Evolutionary conservation across 2,329 filamentous ascomycete genomes (phyloP).

Genomic region (Cytospora chrysosperma): DNA sequence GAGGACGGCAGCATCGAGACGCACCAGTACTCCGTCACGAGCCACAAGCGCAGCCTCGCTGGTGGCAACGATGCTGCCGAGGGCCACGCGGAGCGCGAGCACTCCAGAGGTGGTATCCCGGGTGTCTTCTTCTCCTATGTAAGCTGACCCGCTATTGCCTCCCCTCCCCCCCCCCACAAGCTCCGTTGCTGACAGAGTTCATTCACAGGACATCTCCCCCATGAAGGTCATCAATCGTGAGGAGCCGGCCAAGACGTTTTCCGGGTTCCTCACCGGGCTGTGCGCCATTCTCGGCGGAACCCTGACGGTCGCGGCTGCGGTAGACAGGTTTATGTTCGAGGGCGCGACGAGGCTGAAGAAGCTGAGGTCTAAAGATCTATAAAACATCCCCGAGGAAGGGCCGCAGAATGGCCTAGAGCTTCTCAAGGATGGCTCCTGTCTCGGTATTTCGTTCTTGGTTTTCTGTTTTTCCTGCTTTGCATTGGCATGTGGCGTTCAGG

Average conservation of each 20-base stretch:
- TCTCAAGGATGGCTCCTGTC: background rate
- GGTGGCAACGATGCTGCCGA: constrained; percentile 84
- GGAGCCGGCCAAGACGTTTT: constrained; percentile 82
- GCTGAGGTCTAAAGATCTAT: constrained; percentile 66
- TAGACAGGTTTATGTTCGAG: constrained; percentile 91
- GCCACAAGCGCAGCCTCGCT: constrained; percentile 82
- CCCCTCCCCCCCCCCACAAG: background rate
- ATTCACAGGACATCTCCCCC: constrained; percentile 81
- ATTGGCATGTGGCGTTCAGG: constrained; percentile 25
- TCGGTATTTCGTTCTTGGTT: constrained; percentile 9
- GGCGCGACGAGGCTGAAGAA: constrained; percentile 84
- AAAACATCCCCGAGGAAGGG: constrained; percentile 11
- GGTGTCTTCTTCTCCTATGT: constrained; percentile 98
- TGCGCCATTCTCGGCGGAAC: constrained; percentile 95
- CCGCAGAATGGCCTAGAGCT: background rate
- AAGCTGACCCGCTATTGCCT: constrained; percentile 42
- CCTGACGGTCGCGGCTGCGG: constrained; percentile 87
- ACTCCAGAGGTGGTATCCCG: constrained; percentile 88
- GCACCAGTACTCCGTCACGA: constrained; percentile 97
- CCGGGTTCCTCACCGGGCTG: constrained; percentile 88
- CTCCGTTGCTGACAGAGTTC: constrained; percentile 26
- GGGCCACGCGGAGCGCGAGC: constrained; percentile 87
- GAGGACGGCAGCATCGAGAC: constrained; percentile 85
- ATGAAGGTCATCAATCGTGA: constrained; percentile 99
- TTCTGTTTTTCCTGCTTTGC: constrained; percentile 9